Evolutionary conservation across 768 basidiomycete genomes (phyloP), one percentile per base, ranked within the genome.

Genomic region (Lentinus tigrinus): DNA sequence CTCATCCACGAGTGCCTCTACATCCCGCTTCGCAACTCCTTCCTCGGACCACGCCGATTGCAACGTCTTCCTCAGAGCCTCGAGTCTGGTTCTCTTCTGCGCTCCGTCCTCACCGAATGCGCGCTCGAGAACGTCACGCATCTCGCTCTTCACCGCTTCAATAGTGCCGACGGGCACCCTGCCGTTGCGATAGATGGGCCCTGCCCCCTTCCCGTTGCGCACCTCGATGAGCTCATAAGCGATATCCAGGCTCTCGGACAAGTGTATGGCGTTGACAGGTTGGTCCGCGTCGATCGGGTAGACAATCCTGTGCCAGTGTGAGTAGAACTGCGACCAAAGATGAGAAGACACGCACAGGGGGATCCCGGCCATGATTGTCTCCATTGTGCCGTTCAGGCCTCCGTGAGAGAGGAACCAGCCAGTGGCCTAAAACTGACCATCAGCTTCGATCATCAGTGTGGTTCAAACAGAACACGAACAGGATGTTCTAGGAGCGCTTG

Each of bases 181-280:
- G 6, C 61, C 63, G 4, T 52, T 56, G 11, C 66, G 54, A 37
- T 54, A 58, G 19, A 58, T 52, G 9, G 60, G 62, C 40, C 54
- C 54, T 9, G 55, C 40, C 4, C 54, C 61, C 10, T 54, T 26
- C 17, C 63, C 60, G 16, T 51, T 61, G 19, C 66, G 62, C 17
- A 64, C 62, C 43, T 67, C 65, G 37, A 67, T 39, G 8, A 67
- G 63, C 60, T 67, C 63, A 52, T 64, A 67, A 14, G 63, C 66
- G 37, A 67, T 52, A 31, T 61, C 40, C 23, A 65, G 62, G 47
- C 55, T 59, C n/a, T 61, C 57, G 9, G 63, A 55, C 19, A 64
- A 44, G 27, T 58, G 52, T 14, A 63, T 47, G 26, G 57, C 44
- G 38, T 67, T 67, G n/a, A 46, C 19, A 5, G 66, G 63, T 40